phyloP scores from a whole-genome alignment of 1,284 basidiomycete genomes.

The Cryptococcus sp. region DNA sequence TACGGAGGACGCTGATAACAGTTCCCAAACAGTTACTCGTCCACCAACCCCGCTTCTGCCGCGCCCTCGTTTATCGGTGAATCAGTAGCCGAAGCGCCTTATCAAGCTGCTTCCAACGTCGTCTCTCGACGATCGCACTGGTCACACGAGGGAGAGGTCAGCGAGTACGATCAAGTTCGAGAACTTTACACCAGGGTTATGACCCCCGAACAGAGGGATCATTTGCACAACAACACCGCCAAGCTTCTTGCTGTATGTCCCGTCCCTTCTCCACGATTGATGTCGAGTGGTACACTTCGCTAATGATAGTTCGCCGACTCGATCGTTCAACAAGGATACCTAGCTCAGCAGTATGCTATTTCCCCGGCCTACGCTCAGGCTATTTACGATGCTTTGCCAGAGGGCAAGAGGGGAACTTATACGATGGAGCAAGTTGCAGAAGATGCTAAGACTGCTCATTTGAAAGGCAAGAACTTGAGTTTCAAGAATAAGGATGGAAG shows the following conservation, averaged over 20 bases:
- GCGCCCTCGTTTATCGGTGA: conserved; percentile 32
- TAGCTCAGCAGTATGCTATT: conserved; percentile 40
- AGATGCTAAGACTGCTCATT: conserved; percentile 24
- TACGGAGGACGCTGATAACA: conserved; percentile 1
- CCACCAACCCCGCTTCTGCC: conserved; percentile 21
- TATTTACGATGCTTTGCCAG: conserved; percentile 36
- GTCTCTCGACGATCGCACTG: conserved; percentile 35
- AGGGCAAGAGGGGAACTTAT: conserved; percentile 20
- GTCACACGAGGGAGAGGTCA: conserved; percentile 37
- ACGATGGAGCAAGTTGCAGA: conserved; percentile 31
- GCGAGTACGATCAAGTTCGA: conserved; percentile 40
- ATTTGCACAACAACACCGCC: conserved; percentile 42
- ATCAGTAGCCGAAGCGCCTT: conserved; percentile 28
- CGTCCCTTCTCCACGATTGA: not conserved
- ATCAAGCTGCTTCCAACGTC: conserved; percentile 36
- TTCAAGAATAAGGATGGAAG: conserved; percentile 21
- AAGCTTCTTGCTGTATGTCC: conserved; percentile 17
- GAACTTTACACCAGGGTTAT: conserved; percentile 39
- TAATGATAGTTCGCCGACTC: conserved; percentile 29
- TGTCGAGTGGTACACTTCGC: not conserved
- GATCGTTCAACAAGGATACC: conserved; percentile 40
- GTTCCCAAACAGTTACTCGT: conserved; percentile 42
- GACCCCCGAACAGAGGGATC: conserved; percentile 28
- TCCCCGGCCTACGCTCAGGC: conserved; percentile 31
- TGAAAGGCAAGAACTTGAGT: conserved; percentile 22